These are phyloP conservation scores for Tricholoma matsutake DNA, from an alignment of 768 basidiomycete species.

Conservation along the genomic window DNA sequence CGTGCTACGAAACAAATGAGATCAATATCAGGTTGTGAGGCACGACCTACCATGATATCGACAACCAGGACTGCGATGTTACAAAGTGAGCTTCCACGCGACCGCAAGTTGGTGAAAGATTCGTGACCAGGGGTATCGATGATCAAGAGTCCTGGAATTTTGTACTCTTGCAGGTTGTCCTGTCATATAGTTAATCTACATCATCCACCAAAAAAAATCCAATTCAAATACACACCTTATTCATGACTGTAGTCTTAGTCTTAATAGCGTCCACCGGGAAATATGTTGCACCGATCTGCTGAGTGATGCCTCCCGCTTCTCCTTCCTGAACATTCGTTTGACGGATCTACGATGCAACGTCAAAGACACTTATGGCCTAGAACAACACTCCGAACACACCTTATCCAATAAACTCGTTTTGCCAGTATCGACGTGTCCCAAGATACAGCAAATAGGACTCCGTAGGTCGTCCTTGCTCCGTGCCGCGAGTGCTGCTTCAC, in stretches of 20 bases:
- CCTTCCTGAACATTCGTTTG: conserved; percentile 99
- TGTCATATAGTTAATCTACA: conserved; percentile 23
- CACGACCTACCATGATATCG: conserved; percentile 80
- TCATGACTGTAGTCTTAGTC: conserved; percentile 91
- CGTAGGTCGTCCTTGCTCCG: conserved; percentile 87
- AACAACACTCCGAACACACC: conserved; percentile 36
- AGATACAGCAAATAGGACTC: conserved; percentile 97
- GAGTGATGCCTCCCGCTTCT: conserved; percentile 99
- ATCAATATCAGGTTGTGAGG: neutral
- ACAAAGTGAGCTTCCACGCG: conserved; percentile 93
- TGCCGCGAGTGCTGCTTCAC: conserved; percentile 82
- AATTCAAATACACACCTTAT: conserved; percentile 49
- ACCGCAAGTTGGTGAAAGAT: conserved; percentile 95
- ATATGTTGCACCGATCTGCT: conserved; percentile 99
- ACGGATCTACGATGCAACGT: conserved; percentile 65
- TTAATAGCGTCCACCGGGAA: conserved; percentile 96
- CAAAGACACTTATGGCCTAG: conserved; percentile 3
- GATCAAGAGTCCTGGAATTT: conserved; percentile 91
- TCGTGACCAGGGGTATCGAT: conserved; percentile 99
- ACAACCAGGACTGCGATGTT: conserved; percentile 99
- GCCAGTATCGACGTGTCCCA: conserved; percentile 99
- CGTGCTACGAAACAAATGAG: conserved; percentile 59
- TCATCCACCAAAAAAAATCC: neutral
- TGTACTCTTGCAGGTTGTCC: conserved; percentile 87
- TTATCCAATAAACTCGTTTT: conserved; percentile 98